phyloP scores from a whole-genome alignment of 306 rosid species.

The Vicia sativa region DNA sequence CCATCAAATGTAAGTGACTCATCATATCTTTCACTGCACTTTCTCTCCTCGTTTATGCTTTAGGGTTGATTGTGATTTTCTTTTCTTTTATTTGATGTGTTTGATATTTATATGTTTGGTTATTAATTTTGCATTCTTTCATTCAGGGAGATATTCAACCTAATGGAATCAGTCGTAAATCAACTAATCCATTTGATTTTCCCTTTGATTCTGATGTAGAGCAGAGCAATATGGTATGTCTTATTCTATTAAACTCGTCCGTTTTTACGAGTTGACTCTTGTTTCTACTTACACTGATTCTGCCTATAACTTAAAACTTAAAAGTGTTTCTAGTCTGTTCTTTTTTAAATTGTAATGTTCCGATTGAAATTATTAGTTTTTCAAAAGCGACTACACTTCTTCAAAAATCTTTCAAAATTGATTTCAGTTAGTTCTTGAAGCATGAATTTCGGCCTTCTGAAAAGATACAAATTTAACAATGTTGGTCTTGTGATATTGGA shows the following conservation, averaged over 20 bases:
- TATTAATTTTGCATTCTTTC: not conserved
- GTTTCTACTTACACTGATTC: no score
- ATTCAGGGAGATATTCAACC: constrained; percentile 41
- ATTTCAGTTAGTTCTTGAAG: constrained; percentile 24
- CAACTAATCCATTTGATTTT: constrained; percentile 81
- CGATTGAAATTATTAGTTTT: constrained; percentile 7
- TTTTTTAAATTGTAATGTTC: constrained; percentile 5
- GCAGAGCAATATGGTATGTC: constrained; percentile 59
- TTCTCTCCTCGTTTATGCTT: constrained; percentile 51
- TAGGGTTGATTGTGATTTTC: constrained; percentile 34
- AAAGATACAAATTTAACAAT: constrained; percentile 20
- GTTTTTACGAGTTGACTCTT: no score
- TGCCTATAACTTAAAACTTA: not conserved
- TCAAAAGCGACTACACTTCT: constrained; percentile 1
- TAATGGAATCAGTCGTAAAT: constrained; percentile 46
- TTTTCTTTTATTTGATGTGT: constrained; percentile 27
- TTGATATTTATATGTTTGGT: not conserved
- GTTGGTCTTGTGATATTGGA: constrained; percentile 15
- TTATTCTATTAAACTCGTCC: no score
- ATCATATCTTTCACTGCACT: constrained; percentile 23
- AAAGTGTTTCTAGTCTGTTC: constrained; percentile 7
- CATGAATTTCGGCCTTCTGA: constrained; percentile 8
- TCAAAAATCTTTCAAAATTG: not conserved
- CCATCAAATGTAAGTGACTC: constrained; percentile 38
- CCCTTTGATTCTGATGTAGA: constrained; percentile 64